Percentiles rank a stretch among this genome's conserved stretches.
Evolutionary conservation across 2,329 filamentous ascomycete genomes (phyloP).

Genomic region (Phialocephala subalpina): DNA sequence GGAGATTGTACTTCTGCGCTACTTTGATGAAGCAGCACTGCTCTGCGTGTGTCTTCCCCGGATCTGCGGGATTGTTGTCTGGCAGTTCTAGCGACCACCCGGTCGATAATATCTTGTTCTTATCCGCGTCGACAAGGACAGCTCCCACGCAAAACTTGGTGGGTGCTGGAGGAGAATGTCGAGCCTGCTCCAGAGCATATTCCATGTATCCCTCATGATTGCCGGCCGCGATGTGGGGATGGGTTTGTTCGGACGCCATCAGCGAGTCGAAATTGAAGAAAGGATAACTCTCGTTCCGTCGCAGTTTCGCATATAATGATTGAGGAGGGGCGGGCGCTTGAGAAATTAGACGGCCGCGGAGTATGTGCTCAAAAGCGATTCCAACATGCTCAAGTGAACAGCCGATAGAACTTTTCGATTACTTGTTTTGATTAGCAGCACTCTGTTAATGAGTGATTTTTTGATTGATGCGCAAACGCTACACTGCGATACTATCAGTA

Average conservation of each 20-base stretch:
- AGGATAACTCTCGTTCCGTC: slow-evolving; percentile 10
- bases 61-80: slow-evolving; percentile 27
- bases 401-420: too few species aligned
- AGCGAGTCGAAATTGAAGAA: slow-evolving; percentile 15
- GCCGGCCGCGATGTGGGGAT: slow-evolving; percentile 32
- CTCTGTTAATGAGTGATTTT: background rate
- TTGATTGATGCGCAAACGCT: background rate
- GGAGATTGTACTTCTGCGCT: slow-evolving; percentile 52
- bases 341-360: too few species aligned
- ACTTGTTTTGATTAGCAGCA: too few species aligned
- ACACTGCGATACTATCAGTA: background rate
- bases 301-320: slow-evolving; percentile 16
- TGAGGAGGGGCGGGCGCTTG: slow-evolving; percentile 5
- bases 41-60: slow-evolving; percentile 92
- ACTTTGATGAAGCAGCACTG: slow-evolving; percentile 86
- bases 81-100: slow-evolving; percentile 88
- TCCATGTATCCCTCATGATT: slow-evolving; percentile 61
- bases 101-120: slow-evolving; percentile 70
- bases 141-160: slow-evolving; percentile 94
- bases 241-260: slow-evolving; percentile 30
- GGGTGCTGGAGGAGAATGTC: slow-evolving; percentile 80
- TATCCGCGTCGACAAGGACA: slow-evolving; percentile 69
- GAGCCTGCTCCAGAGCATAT: slow-evolving; percentile 75
- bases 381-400: too few species aligned
- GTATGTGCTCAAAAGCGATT: too few species aligned